A percentile compares a stretch with the other conserved stretches of the same genome.
Conservation (phyloP, 2,329 filamentous ascomycete species). For the Ceratocystis papillata region DNA sequence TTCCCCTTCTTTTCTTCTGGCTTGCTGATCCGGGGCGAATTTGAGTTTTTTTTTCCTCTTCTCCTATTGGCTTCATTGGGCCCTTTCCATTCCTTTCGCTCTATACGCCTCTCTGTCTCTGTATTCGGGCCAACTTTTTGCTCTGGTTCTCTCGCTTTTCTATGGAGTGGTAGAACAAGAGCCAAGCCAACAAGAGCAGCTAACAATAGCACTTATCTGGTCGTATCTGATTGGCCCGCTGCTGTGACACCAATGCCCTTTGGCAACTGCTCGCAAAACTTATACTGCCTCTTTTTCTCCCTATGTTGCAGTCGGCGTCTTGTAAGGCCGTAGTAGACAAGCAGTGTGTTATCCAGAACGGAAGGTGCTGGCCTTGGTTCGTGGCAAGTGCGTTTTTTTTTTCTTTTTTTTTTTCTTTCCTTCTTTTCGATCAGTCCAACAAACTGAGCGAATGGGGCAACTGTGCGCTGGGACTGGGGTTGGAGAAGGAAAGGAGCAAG, state of each 20-base stretch:
- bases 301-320: background rate
- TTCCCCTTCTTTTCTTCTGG: background rate
- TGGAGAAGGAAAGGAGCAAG: background rate
- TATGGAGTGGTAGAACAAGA: background rate
- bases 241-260: background rate
- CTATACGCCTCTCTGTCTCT: background rate
- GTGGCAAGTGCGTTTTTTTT: background rate
- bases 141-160: background rate
- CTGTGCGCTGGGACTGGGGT: background rate
- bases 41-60: background rate
- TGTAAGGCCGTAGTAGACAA: background rate
- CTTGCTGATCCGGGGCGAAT: background rate
- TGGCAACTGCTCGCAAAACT: background rate
- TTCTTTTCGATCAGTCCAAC: background rate
- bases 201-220: background rate
- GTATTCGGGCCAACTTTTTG: background rate
- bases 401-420: background rate
- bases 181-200: background rate
- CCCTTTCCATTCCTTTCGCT: background rate
- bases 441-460: background rate
- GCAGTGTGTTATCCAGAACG: background rate
- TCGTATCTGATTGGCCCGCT: background rate
- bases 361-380: background rate
- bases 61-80: background rate
- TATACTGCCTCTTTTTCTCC: background rate